Conservation (phyloP, 176 grass and related monocot genomes). For the Sorghum bicolor region Sorghum_bicolor_NCBIv3 NC_012871.2:5016501-5017000, state of each 20-base stretch:
- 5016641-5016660: neutral
- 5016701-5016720: neutral
- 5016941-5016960: too few relatives aligned
- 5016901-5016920: too few relatives aligned
- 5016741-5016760: too few relatives aligned
- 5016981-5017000: too few relatives aligned
- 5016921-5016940: too few relatives aligned
- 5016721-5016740: neutral
- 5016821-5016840: neutral
- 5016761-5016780: too few relatives aligned
- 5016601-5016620: neutral
- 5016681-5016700: neutral
- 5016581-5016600: neutral
- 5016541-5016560: slow-evolving; percentile 36
- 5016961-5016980: too few relatives aligned
- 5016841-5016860: too few relatives aligned
- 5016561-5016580: slow-evolving; percentile 1
- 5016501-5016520: slow-evolving; percentile 39
- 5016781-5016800: too few relatives aligned
- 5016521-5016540: slow-evolving; percentile 34
- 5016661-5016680: neutral
- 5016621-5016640: neutral
- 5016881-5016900: too few relatives aligned
- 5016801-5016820: neutral
- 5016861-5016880: too few relatives aligned